Base-by-base conservation (phyloP, 345 rosid species). In the Bretschneidera sinensis region DNA sequence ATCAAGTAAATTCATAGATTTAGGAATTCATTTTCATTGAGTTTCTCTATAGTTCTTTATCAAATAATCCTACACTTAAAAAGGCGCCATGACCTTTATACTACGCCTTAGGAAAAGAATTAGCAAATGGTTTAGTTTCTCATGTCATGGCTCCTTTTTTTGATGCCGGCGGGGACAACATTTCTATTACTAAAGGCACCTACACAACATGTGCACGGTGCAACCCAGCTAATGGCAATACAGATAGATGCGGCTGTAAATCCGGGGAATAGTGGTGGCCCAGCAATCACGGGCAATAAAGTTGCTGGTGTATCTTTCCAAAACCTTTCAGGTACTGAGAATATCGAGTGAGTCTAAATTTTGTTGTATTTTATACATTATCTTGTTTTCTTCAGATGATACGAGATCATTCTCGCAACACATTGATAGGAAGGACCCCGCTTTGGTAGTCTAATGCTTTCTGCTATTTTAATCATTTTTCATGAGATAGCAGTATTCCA, bases 181-280 rank as follows among this genome's bases (percentile, higher is more conserved):
- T 92, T 61, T 88, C 92, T n/a, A 81, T 92, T 47, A 92, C 98
- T n/a, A 88, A 85, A 68, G 98, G 98, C 39, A 71, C 96, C 89
- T 2, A 86, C 92, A 20, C 96, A 89, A 39, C 86, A 92, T 56
- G 95, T 79, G 10, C 98, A 89, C 3, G 91, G 96, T 22, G 89
- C 95, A 6, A 80, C 91, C 10, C 95, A 86, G 66, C 80, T 91
- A 31, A 81, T 88, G 95, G 98, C 95, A 34, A 88, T 91, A 76
- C 96, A 91, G 71, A 89, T 92, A 62, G 95, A 92, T 73, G 96
- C 98, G 15, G 96, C 96, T 22, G 89, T 92, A 58, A 92, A 89
- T 77, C 96, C 96, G 0, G 96, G 95, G 22, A 87, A 89, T 48
- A 86, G 96, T 62, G 92, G 98, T 55, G 95, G 95, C 4, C 98